These are phyloP conservation scores for Solanum corneliomulleri DNA, from an alignment of 257 asterid species.

Conservation along the genomic window DNA sequence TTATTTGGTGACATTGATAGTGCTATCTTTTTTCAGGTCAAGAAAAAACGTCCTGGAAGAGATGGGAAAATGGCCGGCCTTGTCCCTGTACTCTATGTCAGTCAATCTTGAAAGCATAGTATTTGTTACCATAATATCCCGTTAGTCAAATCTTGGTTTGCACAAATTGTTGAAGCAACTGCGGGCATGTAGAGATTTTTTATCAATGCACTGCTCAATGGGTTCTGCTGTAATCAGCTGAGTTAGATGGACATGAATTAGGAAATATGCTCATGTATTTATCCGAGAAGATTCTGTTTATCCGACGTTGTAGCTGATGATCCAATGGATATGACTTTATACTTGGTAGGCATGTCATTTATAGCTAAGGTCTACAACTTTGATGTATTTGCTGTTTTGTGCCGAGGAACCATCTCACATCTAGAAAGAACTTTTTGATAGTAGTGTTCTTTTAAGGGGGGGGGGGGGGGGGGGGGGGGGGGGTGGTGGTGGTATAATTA, in stretches of 20 bases:
- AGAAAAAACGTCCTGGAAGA: constrained; percentile 90
- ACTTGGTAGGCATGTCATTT: not conserved
- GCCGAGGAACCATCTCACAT: not conserved
- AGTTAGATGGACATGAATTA: not conserved
- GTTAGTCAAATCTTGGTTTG: not conserved
- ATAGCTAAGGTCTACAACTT: not conserved
- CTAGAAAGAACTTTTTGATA: not conserved
- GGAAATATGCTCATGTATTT: not conserved
- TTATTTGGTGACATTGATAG: not conserved
- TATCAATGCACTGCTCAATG: not conserved
- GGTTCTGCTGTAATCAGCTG: not conserved
- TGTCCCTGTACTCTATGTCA: constrained; percentile 94
- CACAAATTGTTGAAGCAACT: not conserved
- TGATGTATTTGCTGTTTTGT: not conserved
- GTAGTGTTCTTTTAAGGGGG: not conserved
- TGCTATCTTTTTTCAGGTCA: constrained; percentile 49
- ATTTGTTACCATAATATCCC: not conserved
- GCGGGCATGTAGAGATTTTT: not conserved
- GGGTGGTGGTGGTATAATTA: not conserved
- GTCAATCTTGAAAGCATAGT: constrained; percentile 37
- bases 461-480: not conserved
- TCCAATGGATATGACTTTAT: not conserved
- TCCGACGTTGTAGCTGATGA: not conserved
- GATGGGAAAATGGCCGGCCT: constrained; percentile 98
- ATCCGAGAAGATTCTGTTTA: not conserved